Percentiles rank a stretch among this genome's conserved stretches.
phyloP scores from a whole-genome alignment of 306 rosid genomes.

The Casuarina glauca region DNA sequence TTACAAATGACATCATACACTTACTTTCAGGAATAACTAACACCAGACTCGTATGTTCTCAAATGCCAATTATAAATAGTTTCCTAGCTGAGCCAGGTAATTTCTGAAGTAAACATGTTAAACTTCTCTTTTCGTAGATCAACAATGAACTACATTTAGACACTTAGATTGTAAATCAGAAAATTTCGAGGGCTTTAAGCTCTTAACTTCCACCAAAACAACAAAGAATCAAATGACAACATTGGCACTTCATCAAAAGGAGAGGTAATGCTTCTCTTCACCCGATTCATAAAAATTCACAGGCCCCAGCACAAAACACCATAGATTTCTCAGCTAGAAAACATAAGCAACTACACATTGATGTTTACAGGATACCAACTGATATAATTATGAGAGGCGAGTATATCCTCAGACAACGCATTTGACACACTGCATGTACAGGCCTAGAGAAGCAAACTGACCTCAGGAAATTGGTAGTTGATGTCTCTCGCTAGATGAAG shows the following conservation, averaged over 20 bases:
- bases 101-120: neutral
- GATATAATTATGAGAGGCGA: conserved; percentile 17
- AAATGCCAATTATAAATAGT: neutral
- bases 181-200: neutral
- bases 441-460: conserved; percentile 19
- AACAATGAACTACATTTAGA: neutral
- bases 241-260: neutral
- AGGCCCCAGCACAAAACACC: neutral
- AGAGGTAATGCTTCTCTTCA: neutral
- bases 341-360: neutral
- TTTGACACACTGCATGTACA: neutral
- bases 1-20: conserved; percentile 8
- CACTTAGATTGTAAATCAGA: neutral
- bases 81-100: neutral
- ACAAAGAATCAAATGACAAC: neutral
- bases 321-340: neutral
- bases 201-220: neutral
- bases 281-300: neutral
- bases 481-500: conserved; percentile 85
- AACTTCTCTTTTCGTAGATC: neutral
- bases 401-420: neutral
- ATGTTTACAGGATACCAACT: conserved; percentile 3
- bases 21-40: neutral
- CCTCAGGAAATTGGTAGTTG: conserved; percentile 90
- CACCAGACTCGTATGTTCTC: neutral